Conservation (phyloP, 805 yeast species). For the Maudiozyma saulgeensis region DNA sequence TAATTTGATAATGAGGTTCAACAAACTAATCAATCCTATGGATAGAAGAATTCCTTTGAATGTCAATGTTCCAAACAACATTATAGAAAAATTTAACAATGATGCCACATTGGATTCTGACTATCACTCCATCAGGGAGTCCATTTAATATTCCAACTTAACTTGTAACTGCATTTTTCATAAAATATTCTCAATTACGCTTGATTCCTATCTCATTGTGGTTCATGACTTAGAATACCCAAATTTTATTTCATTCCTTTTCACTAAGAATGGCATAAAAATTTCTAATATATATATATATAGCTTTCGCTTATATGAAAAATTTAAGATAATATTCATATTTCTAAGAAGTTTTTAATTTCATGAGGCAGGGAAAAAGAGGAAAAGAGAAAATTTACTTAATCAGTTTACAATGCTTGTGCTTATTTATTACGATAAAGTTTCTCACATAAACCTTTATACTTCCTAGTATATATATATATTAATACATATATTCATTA, state of each 20-base stretch:
- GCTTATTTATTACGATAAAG: neutral
- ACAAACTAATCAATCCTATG: conserved; percentile 18
- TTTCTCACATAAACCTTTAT: neutral
- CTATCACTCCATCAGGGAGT: conserved; percentile 3
- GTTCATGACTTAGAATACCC: no score
- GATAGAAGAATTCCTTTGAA: conserved; percentile 25
- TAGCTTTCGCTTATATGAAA: no score
- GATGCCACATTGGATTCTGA: conserved; percentile 8
- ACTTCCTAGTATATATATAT: neutral
- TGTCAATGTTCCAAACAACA: conserved; percentile 18
- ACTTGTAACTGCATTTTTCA: no score
- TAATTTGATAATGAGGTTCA: conserved; percentile 24
- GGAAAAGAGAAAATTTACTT: no score
- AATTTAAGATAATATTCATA: no score
- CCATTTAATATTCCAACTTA: neutral
- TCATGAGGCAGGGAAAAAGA: no score
- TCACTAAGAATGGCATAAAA: no score
- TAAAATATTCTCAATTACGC: neutral
- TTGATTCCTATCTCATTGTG: neutral
- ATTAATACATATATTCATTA: neutral
- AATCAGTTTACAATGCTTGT: no score
- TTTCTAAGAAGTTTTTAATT: no score
- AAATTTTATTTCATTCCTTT: no score
- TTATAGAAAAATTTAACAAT: conserved; percentile 10
- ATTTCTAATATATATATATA: no score